Conservation (phyloP, 2,329 filamentous ascomycete genomes). For the Talaromyces sp. region DNA sequence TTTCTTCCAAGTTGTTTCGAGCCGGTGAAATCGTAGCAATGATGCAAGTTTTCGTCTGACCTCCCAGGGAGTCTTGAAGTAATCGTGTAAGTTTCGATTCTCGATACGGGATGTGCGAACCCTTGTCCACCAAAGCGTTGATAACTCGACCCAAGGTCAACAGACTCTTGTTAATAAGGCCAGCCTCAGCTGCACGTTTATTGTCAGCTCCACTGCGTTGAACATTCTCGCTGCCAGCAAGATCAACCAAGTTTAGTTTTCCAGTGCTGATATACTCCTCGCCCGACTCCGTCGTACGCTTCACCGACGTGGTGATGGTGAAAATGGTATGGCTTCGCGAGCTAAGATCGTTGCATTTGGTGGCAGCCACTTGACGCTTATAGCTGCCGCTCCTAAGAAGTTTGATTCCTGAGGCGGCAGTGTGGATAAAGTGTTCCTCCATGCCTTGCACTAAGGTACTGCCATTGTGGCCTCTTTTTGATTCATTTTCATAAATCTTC, state of each 20-base stretch:
- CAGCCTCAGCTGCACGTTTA: constrained; percentile 91
- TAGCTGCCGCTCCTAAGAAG: constrained; percentile 83
- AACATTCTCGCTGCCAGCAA: constrained; percentile 97
- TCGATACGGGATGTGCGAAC: constrained; percentile 80
- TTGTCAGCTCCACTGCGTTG: constrained; percentile 96
- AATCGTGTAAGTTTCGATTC: constrained; percentile 95
- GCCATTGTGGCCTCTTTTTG: constrained; percentile 67
- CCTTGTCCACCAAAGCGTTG: constrained; percentile 89
- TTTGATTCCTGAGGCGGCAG: constrained; percentile 77
- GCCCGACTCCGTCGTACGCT: constrained; percentile 71
- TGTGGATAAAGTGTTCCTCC: constrained; percentile 92
- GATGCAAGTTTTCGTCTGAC: constrained; percentile 95
- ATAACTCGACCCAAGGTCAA: constrained; percentile 94
- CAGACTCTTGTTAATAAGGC: constrained; percentile 95
- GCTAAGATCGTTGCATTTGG: constrained; percentile 98
- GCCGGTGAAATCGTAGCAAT: constrained; percentile 94
- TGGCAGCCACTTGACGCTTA: constrained; percentile 95
- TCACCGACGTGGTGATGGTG: constrained; percentile 87
- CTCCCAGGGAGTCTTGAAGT: constrained; percentile 92
- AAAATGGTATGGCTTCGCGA: constrained; percentile 97
- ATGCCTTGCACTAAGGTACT: constrained; percentile 92
- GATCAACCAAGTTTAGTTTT: constrained; percentile 92
- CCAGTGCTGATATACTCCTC: constrained; percentile 88
- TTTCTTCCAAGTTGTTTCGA: constrained; percentile 93
- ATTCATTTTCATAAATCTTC: constrained; percentile 84